These are phyloP conservation scores for Puya raimondii DNA, from an alignment of 176 grass and related monocot species.

Conservation along the genomic window DNA sequence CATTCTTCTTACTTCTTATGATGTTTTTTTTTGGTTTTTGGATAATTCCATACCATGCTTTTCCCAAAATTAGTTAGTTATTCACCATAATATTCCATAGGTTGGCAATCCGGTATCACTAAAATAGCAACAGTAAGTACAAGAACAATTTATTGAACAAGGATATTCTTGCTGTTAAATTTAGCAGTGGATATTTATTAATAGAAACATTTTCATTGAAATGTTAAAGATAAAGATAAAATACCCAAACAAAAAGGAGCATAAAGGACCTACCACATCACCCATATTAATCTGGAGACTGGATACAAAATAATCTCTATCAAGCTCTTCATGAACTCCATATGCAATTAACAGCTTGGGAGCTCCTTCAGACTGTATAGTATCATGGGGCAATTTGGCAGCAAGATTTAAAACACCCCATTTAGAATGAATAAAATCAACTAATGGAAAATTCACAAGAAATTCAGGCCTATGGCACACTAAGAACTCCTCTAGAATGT, in stretches of 20 bases:
- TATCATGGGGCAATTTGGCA: constrained; percentile 73
- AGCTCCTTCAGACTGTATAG: constrained; percentile 61
- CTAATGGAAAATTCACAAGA: constrained; percentile 85
- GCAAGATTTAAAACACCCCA: constrained; percentile 90
- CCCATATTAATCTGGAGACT: constrained; percentile 82
- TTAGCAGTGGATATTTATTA: too few species aligned
- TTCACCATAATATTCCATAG: too few species aligned
- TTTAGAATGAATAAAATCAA: constrained; percentile 94
- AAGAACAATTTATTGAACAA: too few species aligned
- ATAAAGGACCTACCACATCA: constrained; percentile 63
- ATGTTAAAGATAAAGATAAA: constrained; percentile 14
- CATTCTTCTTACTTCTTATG: too few species aligned
- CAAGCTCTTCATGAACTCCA: constrained; percentile 46
- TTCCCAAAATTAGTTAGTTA: too few species aligned
- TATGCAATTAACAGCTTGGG: constrained; percentile 70
- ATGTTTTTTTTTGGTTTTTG: too few species aligned
- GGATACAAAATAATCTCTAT: constrained; percentile 41
- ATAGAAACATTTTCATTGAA: neutral
- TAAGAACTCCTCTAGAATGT: constrained; percentile 72
- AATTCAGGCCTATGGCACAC: constrained; percentile 89
- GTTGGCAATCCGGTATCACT: too few species aligned
- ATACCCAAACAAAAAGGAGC: neutral
- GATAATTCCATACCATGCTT: too few species aligned
- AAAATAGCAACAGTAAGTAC: too few species aligned
- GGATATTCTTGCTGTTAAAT: too few species aligned